phyloP scores from a whole-genome alignment of 208 protist species.

The Naegleria lovaniensis region DNA sequence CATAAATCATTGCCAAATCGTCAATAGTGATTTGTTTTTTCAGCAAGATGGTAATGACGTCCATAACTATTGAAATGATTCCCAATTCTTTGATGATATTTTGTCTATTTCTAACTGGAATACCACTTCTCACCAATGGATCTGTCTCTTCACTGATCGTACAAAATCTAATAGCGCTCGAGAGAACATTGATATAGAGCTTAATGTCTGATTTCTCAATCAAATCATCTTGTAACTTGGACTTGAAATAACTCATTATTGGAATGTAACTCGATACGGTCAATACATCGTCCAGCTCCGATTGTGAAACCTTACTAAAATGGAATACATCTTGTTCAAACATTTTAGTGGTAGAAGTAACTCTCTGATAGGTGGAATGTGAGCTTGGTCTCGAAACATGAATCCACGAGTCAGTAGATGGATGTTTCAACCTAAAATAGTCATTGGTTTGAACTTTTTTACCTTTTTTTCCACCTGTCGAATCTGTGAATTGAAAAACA shows the following conservation, averaged over 20 bases:
- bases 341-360: background rate
- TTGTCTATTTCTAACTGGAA: conserved; percentile 3
- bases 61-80: background rate
- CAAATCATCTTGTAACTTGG: background rate
- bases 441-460: background rate
- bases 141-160: background rate
- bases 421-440: background rate
- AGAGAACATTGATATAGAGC: background rate
- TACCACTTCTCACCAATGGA: background rate
- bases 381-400: background rate
- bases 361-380: background rate
- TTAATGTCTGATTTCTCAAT: background rate
- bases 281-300: background rate
- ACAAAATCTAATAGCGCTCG: background rate
- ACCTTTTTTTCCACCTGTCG: background rate
- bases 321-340: background rate
- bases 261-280: background rate
- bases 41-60: background rate
- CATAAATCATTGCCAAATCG: background rate
- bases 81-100: background rate
- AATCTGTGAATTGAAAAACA: background rate
- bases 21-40: background rate
- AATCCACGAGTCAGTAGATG: background rate
- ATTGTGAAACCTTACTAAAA: background rate
- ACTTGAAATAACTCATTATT: background rate